A percentile compares a stretch with the other conserved stretches of the same genome.
Conservation (phyloP, 2,329 filamentous ascomycete species). For the Aspergillus novoparasiticus region DNA sequence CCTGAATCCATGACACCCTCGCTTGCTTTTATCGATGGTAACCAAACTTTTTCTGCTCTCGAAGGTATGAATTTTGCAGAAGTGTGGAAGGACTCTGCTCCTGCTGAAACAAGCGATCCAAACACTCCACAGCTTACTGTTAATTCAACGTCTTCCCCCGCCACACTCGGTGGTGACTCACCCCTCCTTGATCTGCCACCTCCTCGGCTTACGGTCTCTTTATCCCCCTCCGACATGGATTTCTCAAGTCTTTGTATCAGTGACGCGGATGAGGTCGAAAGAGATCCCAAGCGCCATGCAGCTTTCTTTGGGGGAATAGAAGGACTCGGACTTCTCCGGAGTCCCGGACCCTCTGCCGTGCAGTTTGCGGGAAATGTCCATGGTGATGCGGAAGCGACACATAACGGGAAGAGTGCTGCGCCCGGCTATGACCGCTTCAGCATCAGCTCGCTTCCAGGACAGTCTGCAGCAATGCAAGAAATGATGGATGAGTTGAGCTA, state of each 20-base stretch:
- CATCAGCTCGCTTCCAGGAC: constrained; percentile 27
- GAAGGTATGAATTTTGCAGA: constrained; percentile 25
- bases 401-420: constrained; percentile 4
- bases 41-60: constrained; percentile 21
- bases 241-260: constrained; percentile 37
- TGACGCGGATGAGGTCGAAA: constrained; percentile 35
- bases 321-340: constrained; percentile 28
- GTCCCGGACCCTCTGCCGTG: constrained; percentile 27
- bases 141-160: constrained; percentile 33
- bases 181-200: constrained; percentile 27
- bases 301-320: constrained; percentile 37
- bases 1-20: constrained; percentile 41
- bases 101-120: constrained; percentile 32
- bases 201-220: constrained; percentile 29
- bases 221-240: constrained; percentile 30
- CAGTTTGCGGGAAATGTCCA: constrained; percentile 23
- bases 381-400: neutral
- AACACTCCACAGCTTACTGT: constrained; percentile 41
- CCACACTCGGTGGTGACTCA: constrained; percentile 30
- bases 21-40: constrained; percentile 34
- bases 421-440: constrained; percentile 16
- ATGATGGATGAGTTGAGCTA: constrained; percentile 56
- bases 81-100: constrained; percentile 25
- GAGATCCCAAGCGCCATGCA: constrained; percentile 41
- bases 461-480: constrained; percentile 48